These are phyloP conservation scores for Actinomortierella ambigua DNA, from an alignment of 371 early-diverging fungal genomes.

Conservation along the genomic window DNA sequence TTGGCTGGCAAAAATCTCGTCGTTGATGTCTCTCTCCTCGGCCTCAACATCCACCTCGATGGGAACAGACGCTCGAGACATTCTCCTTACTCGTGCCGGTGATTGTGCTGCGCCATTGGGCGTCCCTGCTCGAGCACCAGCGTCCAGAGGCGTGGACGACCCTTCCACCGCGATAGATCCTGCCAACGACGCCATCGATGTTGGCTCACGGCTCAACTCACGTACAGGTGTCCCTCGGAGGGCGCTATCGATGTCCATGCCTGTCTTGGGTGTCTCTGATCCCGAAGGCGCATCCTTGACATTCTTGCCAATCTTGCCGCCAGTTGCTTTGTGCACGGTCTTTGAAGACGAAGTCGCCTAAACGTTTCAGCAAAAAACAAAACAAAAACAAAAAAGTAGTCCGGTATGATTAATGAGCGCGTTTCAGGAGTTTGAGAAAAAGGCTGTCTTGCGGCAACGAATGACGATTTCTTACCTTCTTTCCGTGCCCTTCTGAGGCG, in stretches of 20 bases:
- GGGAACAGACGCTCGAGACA: slow-evolving; percentile 29
- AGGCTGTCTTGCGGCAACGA: too few species aligned
- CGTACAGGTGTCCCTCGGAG: slow-evolving; percentile 25
- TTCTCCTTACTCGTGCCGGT: slow-evolving; percentile 19
- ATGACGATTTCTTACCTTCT: too few species aligned
- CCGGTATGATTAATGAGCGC: too few species aligned
- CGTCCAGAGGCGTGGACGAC: not conserved
- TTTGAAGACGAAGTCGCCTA: slow-evolving; percentile 16
- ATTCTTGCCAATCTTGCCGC: slow-evolving; percentile 18
- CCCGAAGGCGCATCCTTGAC: slow-evolving; percentile 19
- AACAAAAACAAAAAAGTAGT: too few species aligned
- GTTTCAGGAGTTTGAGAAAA: too few species aligned
- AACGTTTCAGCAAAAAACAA: too few species aligned
- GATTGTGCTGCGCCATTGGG: slow-evolving; percentile 18
- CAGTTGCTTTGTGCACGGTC: slow-evolving; percentile 21
- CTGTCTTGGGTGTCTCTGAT: slow-evolving; percentile 35
- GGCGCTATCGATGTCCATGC: slow-evolving; percentile 30
- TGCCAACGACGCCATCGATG: slow-evolving; percentile 22
- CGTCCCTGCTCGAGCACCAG: slow-evolving; percentile 20
- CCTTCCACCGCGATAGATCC: slow-evolving; percentile 5
- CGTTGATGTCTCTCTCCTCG: slow-evolving; percentile 53
- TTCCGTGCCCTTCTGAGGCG: slow-evolving; percentile 29
- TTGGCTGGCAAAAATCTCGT: slow-evolving; percentile 54
- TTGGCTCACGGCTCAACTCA: slow-evolving; percentile 44
- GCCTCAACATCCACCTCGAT: slow-evolving; percentile 41